Conservation (phyloP, 108 stramenopile genomes). For the Epithemia pelagica region DNA sequence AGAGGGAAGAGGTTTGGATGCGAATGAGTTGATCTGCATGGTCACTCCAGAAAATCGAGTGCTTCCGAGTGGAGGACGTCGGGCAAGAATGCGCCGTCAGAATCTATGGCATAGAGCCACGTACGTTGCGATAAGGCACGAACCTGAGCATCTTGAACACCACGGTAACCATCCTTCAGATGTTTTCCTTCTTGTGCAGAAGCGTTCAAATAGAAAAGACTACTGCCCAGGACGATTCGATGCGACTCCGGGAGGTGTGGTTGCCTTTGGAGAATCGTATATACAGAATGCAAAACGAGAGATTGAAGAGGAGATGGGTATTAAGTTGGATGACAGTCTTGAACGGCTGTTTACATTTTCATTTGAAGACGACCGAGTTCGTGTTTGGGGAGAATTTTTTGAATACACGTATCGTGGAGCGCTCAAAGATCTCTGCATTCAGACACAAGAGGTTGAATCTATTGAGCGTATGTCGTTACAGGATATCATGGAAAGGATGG, state of each 20-base stretch:
- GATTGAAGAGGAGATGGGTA: slow-evolving; percentile 58
- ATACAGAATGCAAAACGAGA: slow-evolving; percentile 41
- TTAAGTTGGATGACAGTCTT: slow-evolving; percentile 18
- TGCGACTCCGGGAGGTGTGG: slow-evolving; percentile 57
- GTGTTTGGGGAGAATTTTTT: slow-evolving; percentile 51
- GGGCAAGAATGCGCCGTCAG: slow-evolving; percentile 34
- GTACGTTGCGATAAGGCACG: slow-evolving; percentile 35
- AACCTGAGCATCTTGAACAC: slow-evolving; percentile 12
- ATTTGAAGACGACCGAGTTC: slow-evolving; percentile 45
- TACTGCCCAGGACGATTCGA: slow-evolving; percentile 55
- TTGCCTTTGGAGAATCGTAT: slow-evolving; percentile 47
- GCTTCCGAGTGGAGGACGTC: slow-evolving; percentile 17
- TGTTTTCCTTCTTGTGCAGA: slow-evolving; percentile 33
- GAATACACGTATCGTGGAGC: slow-evolving; percentile 31
- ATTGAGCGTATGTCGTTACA: slow-evolving; percentile 29
- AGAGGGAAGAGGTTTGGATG: too few species aligned
- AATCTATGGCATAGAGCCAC: slow-evolving; percentile 62
- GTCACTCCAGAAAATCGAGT: slow-evolving; percentile 34
- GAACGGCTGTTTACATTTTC: slow-evolving; percentile 41
- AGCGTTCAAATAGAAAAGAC: slow-evolving; percentile 37
- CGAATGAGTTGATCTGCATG: slow-evolving; percentile 38
- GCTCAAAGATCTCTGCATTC: slow-evolving; percentile 28
- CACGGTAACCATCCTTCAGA: slow-evolving; percentile 13
- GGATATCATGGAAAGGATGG: slow-evolving; percentile 16
- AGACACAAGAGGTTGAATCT: slow-evolving; percentile 40